These are phyloP conservation scores for Penicillium verrucosum DNA, from an alignment of 2,329 filamentous ascomycete species.

Conservation along the genomic window DNA sequence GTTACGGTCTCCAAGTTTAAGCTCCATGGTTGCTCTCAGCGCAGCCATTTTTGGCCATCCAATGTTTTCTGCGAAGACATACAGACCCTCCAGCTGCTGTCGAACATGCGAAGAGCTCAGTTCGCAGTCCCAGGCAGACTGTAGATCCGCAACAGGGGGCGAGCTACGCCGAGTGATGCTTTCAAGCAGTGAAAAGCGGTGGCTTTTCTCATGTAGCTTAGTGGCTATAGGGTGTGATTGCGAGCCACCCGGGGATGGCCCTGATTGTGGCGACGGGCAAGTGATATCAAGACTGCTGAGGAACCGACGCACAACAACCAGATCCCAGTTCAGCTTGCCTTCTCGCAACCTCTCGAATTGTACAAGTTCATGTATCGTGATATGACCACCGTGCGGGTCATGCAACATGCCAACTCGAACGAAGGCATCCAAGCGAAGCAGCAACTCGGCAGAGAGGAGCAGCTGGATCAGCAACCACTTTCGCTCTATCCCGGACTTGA, in stretches of 20 bases:
- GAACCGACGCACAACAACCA: conserved; percentile 53
- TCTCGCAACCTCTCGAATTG: conserved; percentile 48
- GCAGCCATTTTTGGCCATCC: conserved; percentile 48
- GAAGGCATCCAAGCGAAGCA: conserved; percentile 53
- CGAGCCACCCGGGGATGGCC: not conserved
- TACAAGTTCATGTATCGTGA: conserved; percentile 45
- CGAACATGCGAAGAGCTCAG: conserved; percentile 37
- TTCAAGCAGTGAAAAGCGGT: conserved; percentile 26
- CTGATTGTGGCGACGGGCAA: conserved; percentile 17
- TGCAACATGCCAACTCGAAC: conserved; percentile 42
- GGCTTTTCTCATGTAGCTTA: conserved; percentile 15
- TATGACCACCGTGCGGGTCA: conserved; percentile 36
- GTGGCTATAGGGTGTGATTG: not conserved
- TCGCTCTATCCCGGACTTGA: conserved; percentile 40
- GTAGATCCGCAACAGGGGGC: conserved; percentile 12
- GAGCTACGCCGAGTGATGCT: conserved; percentile 22
- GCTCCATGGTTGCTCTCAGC: conserved; percentile 37
- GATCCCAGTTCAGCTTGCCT: conserved; percentile 56
- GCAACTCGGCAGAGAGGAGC: conserved; percentile 52
- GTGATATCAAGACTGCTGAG: conserved; percentile 50
- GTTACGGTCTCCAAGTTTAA: conserved; percentile 31
- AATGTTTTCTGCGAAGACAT: conserved; percentile 50
- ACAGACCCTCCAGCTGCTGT: conserved; percentile 49
- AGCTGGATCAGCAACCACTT: conserved; percentile 56
- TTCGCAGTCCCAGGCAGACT: conserved; percentile 35